Evolutionary conservation across 1,284 basidiomycete species (phyloP).

Genomic region (Austropuccinia psidii): DNA sequence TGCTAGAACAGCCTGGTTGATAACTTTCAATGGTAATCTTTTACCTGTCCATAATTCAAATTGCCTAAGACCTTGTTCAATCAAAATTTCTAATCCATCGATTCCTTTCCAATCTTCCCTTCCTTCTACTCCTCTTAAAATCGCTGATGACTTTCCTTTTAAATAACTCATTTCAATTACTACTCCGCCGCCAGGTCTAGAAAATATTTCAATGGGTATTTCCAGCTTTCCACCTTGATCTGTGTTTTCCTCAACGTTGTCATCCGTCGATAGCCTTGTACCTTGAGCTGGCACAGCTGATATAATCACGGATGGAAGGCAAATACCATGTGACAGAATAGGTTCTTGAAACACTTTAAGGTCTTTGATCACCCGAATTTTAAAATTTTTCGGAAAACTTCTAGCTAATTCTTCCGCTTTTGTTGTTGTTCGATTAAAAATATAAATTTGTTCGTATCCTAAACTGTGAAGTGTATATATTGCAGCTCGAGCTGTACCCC

Average conservation of each 20-base stretch:
- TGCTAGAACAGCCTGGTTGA: too few relatives aligned
- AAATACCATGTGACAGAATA: constrained; percentile 55
- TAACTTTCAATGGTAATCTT: constrained; percentile 20
- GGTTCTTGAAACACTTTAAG: constrained; percentile 52
- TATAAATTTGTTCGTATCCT: constrained; percentile 62
- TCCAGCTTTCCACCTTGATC: neutral
- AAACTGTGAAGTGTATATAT: constrained; percentile 73
- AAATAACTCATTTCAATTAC: constrained; percentile 89
- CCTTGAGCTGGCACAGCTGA: constrained; percentile 53
- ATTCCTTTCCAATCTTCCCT: constrained; percentile 61
- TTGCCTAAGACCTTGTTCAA: constrained; percentile 79
- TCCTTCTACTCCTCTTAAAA: constrained; percentile 54
- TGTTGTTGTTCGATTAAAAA: constrained; percentile 70
- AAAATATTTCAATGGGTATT: constrained; percentile 53
- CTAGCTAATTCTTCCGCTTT: constrained; percentile 64
- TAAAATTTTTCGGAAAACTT: constrained; percentile 59
- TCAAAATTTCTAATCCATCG: constrained; percentile 69
- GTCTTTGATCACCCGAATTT: constrained; percentile 58
- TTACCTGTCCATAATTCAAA: constrained; percentile 68
- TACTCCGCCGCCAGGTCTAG: constrained; percentile 53
- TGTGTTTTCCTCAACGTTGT: constrained; percentile 40
- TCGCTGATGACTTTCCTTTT: constrained; percentile 61
- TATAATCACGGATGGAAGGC: constrained; percentile 75
- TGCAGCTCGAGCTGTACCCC: constrained; percentile 84
- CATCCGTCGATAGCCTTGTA: constrained; percentile 42